Conservation (phyloP, 129 eudicot genomes). For the Artemisia annua region DNA sequence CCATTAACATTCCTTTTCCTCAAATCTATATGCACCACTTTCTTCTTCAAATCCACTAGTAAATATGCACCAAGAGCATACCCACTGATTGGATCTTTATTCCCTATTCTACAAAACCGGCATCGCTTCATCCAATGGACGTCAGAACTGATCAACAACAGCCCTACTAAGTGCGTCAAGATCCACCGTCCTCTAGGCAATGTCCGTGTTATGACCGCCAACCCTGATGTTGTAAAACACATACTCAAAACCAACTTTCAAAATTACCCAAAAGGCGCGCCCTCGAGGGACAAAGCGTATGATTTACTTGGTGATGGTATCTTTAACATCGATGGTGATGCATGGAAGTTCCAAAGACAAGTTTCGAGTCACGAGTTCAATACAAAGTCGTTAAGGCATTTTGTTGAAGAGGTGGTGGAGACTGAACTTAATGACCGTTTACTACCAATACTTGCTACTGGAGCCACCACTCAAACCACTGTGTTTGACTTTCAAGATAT, state of each 20-base stretch:
- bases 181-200: slow-evolving; percentile 55
- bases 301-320: slow-evolving; percentile 80
- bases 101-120: slow-evolving; percentile 33
- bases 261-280: slow-evolving; percentile 46
- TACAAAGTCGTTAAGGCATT: slow-evolving; percentile 61
- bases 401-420: slow-evolving; percentile 68
- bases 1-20: slow-evolving; percentile 24
- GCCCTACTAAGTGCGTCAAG: slow-evolving; percentile 38
- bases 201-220: slow-evolving; percentile 57
- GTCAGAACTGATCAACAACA: slow-evolving; percentile 33
- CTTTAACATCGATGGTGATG: slow-evolving; percentile 55
- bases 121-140: slow-evolving; percentile 49
- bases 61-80: slow-evolving; percentile 30
- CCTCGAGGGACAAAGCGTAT: background rate
- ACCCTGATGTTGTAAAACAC: slow-evolving; percentile 59
- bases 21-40: slow-evolving; percentile 12
- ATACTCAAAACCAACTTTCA: slow-evolving; percentile 51
- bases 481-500: slow-evolving; percentile 64
- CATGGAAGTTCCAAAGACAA: slow-evolving; percentile 75
- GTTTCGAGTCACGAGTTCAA: slow-evolving; percentile 72
- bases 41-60: slow-evolving; percentile 8
- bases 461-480: slow-evolving; percentile 29
- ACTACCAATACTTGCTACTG: slow-evolving; percentile 42
- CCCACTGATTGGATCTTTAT: slow-evolving; percentile 56
- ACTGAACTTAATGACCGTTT: slow-evolving; percentile 55